Conservation (phyloP, 441 rosid species). For the Populus hybrid region DNA sequence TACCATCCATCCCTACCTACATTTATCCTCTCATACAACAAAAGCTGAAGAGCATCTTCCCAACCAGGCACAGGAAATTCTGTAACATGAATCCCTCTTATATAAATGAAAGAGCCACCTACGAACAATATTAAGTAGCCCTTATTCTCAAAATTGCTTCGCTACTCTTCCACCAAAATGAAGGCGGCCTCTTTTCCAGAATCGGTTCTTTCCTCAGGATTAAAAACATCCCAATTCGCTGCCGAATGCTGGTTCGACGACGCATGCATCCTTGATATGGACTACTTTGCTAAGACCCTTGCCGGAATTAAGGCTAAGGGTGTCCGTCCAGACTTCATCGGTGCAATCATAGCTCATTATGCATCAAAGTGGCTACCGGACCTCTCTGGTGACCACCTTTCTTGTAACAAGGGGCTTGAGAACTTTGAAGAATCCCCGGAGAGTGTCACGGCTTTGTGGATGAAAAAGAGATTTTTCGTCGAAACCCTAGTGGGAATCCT, state of each 20-base stretch:
- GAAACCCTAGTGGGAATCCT: slow-evolving; percentile 79
- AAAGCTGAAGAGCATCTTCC: neutral
- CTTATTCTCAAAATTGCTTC: neutral
- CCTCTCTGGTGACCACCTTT: slow-evolving; percentile 30
- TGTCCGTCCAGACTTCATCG: slow-evolving; percentile 73
- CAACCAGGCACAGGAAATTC: neutral
- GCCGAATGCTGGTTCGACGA: slow-evolving; percentile 68
- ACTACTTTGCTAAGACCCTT: slow-evolving; percentile 72
- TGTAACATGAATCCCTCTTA: neutral
- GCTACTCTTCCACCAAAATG: slow-evolving; percentile 23
- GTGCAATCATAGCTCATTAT: slow-evolving; percentile 78
- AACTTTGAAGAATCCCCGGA: slow-evolving; percentile 39
- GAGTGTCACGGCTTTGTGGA: slow-evolving; percentile 59
- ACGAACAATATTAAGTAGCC: neutral
- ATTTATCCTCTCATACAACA: neutral
- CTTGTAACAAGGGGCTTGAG: slow-evolving; percentile 16
- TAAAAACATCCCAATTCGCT: slow-evolving; percentile 27
- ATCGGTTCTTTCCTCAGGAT: slow-evolving; percentile 26
- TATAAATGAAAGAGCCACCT: neutral
- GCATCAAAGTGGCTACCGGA: slow-evolving; percentile 91
- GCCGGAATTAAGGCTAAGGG: slow-evolving; percentile 74
- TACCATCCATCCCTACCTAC: neutral
- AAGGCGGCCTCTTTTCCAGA: slow-evolving; percentile 37
- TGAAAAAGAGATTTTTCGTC: slow-evolving; percentile 69
- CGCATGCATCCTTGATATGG: slow-evolving; percentile 76